Base-by-base conservation (phyloP, 1,284 basidiomycete genomes). In the Malassezia brasiliensis region DNA sequence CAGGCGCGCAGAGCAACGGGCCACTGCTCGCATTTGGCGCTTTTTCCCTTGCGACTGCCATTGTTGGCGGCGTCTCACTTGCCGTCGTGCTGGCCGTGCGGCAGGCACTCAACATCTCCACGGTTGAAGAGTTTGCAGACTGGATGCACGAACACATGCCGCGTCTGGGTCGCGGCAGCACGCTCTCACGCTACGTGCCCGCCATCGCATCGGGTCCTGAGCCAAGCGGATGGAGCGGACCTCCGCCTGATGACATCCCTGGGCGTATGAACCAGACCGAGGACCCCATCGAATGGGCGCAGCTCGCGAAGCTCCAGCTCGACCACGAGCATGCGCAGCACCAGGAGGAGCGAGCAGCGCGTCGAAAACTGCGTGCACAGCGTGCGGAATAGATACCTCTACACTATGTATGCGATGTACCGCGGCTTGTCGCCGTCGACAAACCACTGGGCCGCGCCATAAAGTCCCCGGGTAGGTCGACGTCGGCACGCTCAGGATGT, bases 51-150 rank as follows among this genome's bases (percentile, higher is more conserved):
- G 55, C 55, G 19, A 57, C 55, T 4, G 32, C 40, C 0, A 41
- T 57, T 25, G 55, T 57, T n/a, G 37, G 45, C 17, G 50, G 44
- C 6, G 32, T 46, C 12, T 46, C 55, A 4, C 14, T 36, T 7
- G 50, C 34, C 15, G 45, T 32, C n/a, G 49, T 52, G 2, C 8
- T 42, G 9, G 9, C 22, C 9, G 25, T 57, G 25, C 55, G 50
- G 2, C 32, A 41, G 5, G 22, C 44, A 8, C 47, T 57, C 19
- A 41, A 42, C n/a, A 41, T 57, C 9, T 20, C 34, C 9, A 31
- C 55, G 9, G 22, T 57, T 3, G 50, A 52, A 9, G 55, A 57
- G 47, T 47, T 57, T 38, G 45, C 50, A 2, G 55, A 57, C 41
- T 25, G 25, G 8, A 47, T 57, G 50, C 55, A 56, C 17, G 32